phyloP scores from a whole-genome alignment of 2,329 filamentous ascomycete genomes.

The Ilyonectria mors-panacis region DNA sequence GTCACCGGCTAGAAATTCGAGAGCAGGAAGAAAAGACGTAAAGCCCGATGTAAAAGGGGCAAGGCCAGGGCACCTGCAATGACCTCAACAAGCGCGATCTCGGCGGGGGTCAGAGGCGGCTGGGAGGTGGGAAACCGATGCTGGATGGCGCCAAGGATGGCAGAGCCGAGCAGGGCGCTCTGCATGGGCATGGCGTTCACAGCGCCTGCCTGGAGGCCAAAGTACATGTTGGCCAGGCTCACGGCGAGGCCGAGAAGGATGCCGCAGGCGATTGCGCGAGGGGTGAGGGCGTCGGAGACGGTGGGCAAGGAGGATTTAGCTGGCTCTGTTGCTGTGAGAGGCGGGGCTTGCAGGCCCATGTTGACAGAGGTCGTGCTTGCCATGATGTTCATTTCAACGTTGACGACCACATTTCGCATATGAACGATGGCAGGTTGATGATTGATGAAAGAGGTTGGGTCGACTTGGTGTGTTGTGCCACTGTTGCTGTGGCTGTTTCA shows the following conservation, averaged over 20 bases:
- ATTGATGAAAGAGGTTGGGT: no score
- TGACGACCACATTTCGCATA: no score
- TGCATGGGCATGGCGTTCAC: constrained; percentile 91
- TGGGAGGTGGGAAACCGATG: background rate
- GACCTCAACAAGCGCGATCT: constrained; percentile 8
- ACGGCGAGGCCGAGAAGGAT: constrained; percentile 5
- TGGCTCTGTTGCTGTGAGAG: no score
- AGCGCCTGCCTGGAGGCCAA: constrained; percentile 81
- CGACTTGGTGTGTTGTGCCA: no score
- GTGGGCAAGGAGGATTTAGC: no score
- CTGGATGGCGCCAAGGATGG: constrained; percentile 72
- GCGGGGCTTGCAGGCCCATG: no score
- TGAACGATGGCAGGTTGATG: no score
- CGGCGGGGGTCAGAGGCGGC: background rate
- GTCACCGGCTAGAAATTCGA: background rate
- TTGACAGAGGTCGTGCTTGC: no score
- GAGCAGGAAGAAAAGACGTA: background rate
- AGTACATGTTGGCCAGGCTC: constrained; percentile 82
- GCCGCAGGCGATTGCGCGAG: constrained; percentile 1
- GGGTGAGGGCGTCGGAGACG: background rate
- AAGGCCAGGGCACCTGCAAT: background rate
- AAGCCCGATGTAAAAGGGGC: constrained; percentile 9
- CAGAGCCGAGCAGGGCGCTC: constrained; percentile 88
- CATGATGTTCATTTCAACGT: no score
- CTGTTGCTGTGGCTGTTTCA: no score